Conservation (phyloP, 1,139 yeast genomes). For the Lizanozyma gosingica region DNA sequence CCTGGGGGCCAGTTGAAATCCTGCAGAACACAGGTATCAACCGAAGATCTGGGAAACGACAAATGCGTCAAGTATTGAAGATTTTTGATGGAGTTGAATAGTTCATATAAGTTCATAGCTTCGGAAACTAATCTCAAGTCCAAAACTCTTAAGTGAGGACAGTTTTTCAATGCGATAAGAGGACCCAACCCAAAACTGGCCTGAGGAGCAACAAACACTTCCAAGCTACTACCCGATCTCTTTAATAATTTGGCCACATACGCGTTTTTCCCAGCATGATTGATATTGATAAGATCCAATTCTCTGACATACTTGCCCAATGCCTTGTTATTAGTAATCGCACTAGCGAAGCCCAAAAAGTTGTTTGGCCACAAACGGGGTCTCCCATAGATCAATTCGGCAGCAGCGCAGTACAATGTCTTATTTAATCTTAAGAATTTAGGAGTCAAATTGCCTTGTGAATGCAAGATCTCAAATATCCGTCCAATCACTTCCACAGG, state of each 20-base stretch:
- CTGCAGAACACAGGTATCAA: conserved; percentile 54
- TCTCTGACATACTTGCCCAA: conserved; percentile 38
- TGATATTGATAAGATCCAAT: conserved; percentile 67
- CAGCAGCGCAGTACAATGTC: conserved; percentile 46
- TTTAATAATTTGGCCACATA: conserved; percentile 74
- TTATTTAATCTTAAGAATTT: conserved; percentile 53
- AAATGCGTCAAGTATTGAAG: conserved; percentile 59
- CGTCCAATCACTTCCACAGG: conserved; percentile 55
- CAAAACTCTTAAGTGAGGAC: conserved; percentile 52
- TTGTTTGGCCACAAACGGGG: conserved; percentile 63
- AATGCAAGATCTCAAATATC: conserved; percentile 36
- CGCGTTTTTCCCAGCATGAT: conserved; percentile 92
- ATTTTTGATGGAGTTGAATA: conserved; percentile 64
- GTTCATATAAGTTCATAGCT: conserved; percentile 71
- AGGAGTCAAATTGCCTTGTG: conserved; percentile 31
- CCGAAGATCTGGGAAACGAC: conserved; percentile 83
- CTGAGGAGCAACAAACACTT: conserved; percentile 81
- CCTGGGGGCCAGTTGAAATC: conserved; percentile 65
- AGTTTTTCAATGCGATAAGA: conserved; percentile 63
- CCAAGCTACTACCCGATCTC: conserved; percentile 56
- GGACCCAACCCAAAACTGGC: conserved; percentile 93
- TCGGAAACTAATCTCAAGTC: conserved; percentile 89
- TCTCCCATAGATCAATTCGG: conserved; percentile 53
- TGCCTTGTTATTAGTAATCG: conserved; percentile 41
- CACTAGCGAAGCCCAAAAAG: conserved; percentile 63